These are phyloP conservation scores for Podosphaera fusca DNA, from an alignment of 2,329 filamentous ascomycete species.

Conservation along the genomic window DNA sequence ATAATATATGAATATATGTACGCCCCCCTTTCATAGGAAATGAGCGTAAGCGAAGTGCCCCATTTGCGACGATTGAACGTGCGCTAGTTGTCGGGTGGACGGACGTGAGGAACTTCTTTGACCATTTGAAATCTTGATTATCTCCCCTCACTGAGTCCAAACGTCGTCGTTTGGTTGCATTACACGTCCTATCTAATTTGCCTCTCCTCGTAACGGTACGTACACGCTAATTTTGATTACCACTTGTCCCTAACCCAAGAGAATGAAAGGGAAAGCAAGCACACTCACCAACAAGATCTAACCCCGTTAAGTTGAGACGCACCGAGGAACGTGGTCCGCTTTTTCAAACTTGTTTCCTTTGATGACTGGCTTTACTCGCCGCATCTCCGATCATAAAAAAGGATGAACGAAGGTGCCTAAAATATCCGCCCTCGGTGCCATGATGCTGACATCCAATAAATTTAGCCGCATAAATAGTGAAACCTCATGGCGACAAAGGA, in stretches of 20 bases:
- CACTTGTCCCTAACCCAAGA: neutral
- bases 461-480: no score
- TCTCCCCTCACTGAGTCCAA: neutral
- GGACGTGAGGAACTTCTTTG: neutral
- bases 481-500: no score
- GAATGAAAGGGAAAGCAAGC: neutral
- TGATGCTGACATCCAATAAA: no score
- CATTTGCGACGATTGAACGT: neutral
- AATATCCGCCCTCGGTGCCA: no score
- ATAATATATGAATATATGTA: no score
- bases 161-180: neutral
- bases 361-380: no score
- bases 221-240: neutral
- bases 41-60: neutral
- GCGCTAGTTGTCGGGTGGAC: neutral
- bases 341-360: no score
- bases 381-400: no score
- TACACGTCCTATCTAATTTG: neutral
- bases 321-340: no score
- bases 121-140: neutral
- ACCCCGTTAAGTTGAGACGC: no score
- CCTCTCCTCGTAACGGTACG: neutral
- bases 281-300: no score
- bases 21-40: neutral
- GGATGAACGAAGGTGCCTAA: no score